Conservation (phyloP, 2,329 filamentous ascomycete genomes). For the Purpureocillium lavendulum region DNA sequence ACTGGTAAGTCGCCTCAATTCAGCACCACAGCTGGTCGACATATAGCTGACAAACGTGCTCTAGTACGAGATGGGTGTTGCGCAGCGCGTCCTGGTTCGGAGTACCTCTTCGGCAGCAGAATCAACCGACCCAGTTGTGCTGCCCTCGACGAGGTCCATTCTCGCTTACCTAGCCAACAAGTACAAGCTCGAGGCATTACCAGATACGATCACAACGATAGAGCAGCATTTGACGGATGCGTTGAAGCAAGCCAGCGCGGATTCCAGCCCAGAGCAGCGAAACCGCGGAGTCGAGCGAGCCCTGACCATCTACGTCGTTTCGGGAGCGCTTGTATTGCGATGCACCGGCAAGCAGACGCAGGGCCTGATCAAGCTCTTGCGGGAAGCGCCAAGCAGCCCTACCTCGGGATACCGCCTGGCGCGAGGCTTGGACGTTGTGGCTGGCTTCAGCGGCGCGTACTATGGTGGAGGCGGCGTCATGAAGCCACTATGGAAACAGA, state of each 20-base stretch:
- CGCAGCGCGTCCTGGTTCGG: slow-evolving; percentile 24
- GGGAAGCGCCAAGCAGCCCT: slow-evolving; percentile 22
- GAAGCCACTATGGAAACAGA: slow-evolving; percentile 39
- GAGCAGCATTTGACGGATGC: slow-evolving; percentile 15
- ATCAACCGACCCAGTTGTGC: slow-evolving; percentile 6
- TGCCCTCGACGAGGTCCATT: slow-evolving; percentile 24
- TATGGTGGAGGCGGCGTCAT: slow-evolving; percentile 33
- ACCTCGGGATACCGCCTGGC: slow-evolving; percentile 30
- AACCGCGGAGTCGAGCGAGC: slow-evolving; percentile 14
- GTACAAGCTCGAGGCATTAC: slow-evolving; percentile 26
- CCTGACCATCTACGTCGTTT: slow-evolving; percentile 25
- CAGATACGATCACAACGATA: slow-evolving; percentile 15
- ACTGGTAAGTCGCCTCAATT: slow-evolving; percentile 19
- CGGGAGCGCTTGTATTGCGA: slow-evolving; percentile 28
- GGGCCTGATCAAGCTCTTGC: slow-evolving; percentile 24
- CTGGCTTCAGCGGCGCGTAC: slow-evolving; percentile 28
- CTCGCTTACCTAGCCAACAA: slow-evolving; percentile 37
- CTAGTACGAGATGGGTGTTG: slow-evolving; percentile 28
- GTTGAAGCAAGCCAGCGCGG: slow-evolving; percentile 6
- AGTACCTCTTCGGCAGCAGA: slow-evolving; percentile 10
- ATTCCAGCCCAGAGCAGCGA: slow-evolving; percentile 6
- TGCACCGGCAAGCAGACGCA: slow-evolving; percentile 26
- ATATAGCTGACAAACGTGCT: slow-evolving; percentile 3
- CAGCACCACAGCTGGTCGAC: neutral
- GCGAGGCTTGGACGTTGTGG: slow-evolving; percentile 31